Conservation (phyloP, 345 rosid genomes). For the Lenwebbia sp. region DNA sequence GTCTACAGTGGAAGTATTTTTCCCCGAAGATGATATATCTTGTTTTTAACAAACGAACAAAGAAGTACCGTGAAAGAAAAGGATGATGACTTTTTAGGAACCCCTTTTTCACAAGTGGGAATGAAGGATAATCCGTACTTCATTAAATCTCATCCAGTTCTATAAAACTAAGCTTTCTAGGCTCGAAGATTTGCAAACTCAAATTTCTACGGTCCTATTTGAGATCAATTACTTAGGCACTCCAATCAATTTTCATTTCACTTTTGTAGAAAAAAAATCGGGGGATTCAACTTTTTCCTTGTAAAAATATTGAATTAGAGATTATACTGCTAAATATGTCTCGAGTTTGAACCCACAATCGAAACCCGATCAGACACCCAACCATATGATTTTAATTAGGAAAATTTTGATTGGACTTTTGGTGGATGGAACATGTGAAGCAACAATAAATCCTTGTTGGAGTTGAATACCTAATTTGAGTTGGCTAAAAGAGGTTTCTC, state of each 20-base stretch:
- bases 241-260: not conserved
- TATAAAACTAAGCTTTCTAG: not conserved
- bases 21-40: not conserved
- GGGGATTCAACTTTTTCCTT: not conserved
- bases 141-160: not conserved
- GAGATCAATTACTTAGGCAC: not conserved
- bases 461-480: not conserved
- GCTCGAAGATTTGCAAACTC: not conserved
- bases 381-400: not conserved
- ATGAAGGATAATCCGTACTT: not conserved
- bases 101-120: not conserved
- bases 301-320: not conserved
- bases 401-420: not conserved
- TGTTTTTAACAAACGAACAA: not conserved
- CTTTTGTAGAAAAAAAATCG: not conserved
- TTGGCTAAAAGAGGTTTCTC: not conserved
- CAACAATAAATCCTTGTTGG: not conserved
- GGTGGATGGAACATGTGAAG: not conserved
- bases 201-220: not conserved
- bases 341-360: not conserved
- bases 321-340: not conserved
- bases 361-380: not conserved
- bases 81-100: not conserved
- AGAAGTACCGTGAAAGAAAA: not conserved
- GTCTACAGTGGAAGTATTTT: not conserved